Evolutionary conservation across 2,329 filamentous ascomycete genomes (phyloP), one percentile per base, ranked within the genome.

Genomic region (Thermothelomyces thermophilus): DNA sequence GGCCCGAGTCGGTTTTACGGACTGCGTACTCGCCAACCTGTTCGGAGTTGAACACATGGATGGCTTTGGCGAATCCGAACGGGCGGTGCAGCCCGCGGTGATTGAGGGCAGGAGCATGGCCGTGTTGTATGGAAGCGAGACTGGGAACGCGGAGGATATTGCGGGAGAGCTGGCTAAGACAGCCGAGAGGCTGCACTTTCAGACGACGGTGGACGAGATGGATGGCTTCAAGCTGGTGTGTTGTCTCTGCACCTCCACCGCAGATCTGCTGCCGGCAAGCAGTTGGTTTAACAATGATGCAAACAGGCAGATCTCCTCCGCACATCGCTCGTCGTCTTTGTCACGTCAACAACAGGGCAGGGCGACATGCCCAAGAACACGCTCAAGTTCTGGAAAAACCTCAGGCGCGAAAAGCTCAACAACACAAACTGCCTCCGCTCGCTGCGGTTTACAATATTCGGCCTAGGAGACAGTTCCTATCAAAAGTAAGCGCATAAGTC

Each of bases 391-490:
- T 98, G 93, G 93, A 89, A 80, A 63, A 86, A 82, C 52, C 74
- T 98, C 33, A 73, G 95, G 16, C 79, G 88, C 58, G 90, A 86
- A 66, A 87, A 82, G 59, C 76, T 98, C 80, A 84, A 11, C 74
- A 55, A 57, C 30, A 58, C 82, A 3, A 80, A 77, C 14, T 90
- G 84, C 60, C 72, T 98, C 34, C 64, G 72, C 33, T 75, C 77
- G 30, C 71, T 95, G 54, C 76, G 73, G 1, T 97, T 95, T 68
- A 84, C 87, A 3, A 86, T 84, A 0, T 95, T 97, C 72, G 93
- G 93, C 0, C 76, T 97, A 1, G 93, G 93, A 0, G 93, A 98
- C 67, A 95, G 87, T 62, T 95, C 90, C 1, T 98, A 98, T 73
- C 77, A 86, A 49, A 91, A 94, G 84, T 93, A 73, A 57, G 77